Evolutionary conservation across 2,329 filamentous ascomycete genomes (phyloP).

Genomic region (Aspergillus oerlinghausenensis): DNA sequence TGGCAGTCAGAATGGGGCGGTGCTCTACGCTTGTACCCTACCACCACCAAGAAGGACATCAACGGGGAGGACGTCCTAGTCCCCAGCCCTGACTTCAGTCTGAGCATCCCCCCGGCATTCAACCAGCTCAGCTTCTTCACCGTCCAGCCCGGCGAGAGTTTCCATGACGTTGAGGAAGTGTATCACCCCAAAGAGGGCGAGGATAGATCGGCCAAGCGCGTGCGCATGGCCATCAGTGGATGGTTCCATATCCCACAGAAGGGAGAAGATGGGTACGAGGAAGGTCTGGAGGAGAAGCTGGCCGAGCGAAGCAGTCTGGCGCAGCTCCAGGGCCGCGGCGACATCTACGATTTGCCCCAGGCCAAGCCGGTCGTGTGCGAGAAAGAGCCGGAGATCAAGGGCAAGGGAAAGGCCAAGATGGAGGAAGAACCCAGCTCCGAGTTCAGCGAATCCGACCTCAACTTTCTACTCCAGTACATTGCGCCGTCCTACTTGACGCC

Average conservation of each 20-base stretch:
- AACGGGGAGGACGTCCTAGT: conserved; percentile 73
- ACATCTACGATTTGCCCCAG: conserved; percentile 80
- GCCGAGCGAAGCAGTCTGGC: conserved; percentile 86
- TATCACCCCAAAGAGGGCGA: conserved; percentile 64
- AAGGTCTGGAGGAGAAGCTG: conserved; percentile 82
- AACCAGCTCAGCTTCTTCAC: conserved; percentile 98
- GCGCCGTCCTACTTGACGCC: conserved; percentile 86
- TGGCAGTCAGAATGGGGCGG: conserved; percentile 94
- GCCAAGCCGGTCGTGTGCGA: conserved; percentile 50
- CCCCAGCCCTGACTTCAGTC: conserved; percentile 70
- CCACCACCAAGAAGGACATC: conserved; percentile 58
- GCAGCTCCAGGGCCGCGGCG: conserved; percentile 86
- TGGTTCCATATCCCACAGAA: conserved; percentile 98
- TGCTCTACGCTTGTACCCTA: conserved; percentile 81
- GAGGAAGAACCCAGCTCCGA: conserved; percentile 50
- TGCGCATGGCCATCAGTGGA: conserved; percentile 96
- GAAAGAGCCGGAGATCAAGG: conserved; percentile 34
- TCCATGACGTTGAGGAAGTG: conserved; percentile 98
- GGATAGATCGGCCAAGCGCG: conserved; percentile 56
- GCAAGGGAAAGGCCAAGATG: conserved; percentile 34
- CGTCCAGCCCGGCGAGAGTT: conserved; percentile 96
- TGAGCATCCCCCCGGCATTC: conserved; percentile 88
- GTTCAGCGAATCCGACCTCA: conserved; percentile 74
- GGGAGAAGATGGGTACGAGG: conserved; percentile 86
- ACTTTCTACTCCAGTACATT: conserved; percentile 87